Percentiles rank a stretch among this genome's conserved stretches.
phyloP scores from a whole-genome alignment of 768 basidiomycete genomes.

The Termitomyces sp. region DNA sequence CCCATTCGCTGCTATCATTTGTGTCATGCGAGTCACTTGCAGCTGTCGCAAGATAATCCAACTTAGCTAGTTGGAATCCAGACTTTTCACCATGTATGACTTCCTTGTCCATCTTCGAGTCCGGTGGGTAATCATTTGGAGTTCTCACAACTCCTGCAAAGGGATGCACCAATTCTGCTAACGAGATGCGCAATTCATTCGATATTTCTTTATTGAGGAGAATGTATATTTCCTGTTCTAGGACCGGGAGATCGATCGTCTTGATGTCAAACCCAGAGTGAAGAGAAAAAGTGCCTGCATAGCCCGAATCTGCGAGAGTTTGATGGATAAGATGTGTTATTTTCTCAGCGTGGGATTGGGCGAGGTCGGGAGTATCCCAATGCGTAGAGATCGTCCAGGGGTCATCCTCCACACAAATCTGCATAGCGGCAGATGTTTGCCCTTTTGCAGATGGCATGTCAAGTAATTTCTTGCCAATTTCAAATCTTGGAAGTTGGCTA shows the following conservation, averaged over 20 bases:
- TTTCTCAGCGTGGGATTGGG: not conserved
- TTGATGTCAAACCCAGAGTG: not conserved
- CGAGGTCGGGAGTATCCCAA: not conserved
- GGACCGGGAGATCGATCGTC: not conserved
- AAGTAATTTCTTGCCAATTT: too few species aligned
- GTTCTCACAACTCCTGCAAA: not conserved
- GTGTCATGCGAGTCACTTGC: too few species aligned
- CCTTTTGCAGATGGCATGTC: too few species aligned
- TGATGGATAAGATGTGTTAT: not conserved
- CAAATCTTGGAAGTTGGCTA: too few species aligned
- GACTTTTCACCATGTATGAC: not conserved
- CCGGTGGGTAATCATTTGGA: not conserved
- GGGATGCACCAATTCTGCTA: not conserved
- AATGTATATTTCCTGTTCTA: conserved; percentile 1
- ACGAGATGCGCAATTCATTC: not conserved
- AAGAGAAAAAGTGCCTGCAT: not conserved
- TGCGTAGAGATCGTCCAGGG: not conserved
- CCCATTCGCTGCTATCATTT: too few species aligned
- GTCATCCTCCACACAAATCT: too few species aligned
- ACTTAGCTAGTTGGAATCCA: too few species aligned
- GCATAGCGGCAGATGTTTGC: too few species aligned
- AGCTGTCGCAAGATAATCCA: too few species aligned
- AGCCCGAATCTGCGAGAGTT: not conserved
- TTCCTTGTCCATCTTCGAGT: not conserved
- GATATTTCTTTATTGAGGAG: not conserved